Conservation (phyloP, 208 protist genomes). For the Leishmania arabica region DNA sequence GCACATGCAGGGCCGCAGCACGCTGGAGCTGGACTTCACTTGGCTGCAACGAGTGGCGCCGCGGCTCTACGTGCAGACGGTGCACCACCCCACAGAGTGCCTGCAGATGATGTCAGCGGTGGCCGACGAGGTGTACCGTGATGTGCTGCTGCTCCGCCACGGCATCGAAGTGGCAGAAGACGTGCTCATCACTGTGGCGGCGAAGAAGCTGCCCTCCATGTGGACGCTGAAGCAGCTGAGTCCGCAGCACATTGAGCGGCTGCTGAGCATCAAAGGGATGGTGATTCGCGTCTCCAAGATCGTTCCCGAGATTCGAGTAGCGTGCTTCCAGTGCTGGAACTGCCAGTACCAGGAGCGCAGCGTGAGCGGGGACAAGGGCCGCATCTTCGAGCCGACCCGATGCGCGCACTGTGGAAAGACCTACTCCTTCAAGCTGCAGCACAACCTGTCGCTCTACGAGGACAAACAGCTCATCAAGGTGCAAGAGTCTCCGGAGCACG, state of each 20-base stretch:
- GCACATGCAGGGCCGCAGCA: conserved; percentile 66
- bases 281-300: conserved; percentile 92
- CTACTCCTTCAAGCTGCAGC: conserved; percentile 92
- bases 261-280: conserved; percentile 91
- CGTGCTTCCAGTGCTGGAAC: conserved; percentile 96
- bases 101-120: conserved; percentile 87
- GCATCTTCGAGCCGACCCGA: conserved; percentile 96
- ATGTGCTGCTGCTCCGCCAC: conserved; percentile 51
- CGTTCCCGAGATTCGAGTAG: conserved; percentile 92
- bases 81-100: conserved; percentile 88
- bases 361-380: conserved; percentile 85
- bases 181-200: conserved; percentile 59
- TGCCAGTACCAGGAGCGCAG: conserved; percentile 90
- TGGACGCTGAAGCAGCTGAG: conserved; percentile 75
- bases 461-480: conserved; percentile 98
- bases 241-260: conserved; percentile 82
- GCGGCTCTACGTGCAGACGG: conserved; percentile 56
- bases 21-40: conserved; percentile 79
- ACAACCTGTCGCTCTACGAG: conserved; percentile 95
- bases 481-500: conserved; percentile 98
- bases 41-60: conserved; percentile 52
- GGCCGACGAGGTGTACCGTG: conserved; percentile 73
- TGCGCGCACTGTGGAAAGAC: conserved; percentile 90
- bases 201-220: conserved; percentile 60
- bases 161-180: conserved; percentile 57